phyloP scores from a whole-genome alignment of 108 stramenopile species.

The Nitzschia sp. region DNA sequence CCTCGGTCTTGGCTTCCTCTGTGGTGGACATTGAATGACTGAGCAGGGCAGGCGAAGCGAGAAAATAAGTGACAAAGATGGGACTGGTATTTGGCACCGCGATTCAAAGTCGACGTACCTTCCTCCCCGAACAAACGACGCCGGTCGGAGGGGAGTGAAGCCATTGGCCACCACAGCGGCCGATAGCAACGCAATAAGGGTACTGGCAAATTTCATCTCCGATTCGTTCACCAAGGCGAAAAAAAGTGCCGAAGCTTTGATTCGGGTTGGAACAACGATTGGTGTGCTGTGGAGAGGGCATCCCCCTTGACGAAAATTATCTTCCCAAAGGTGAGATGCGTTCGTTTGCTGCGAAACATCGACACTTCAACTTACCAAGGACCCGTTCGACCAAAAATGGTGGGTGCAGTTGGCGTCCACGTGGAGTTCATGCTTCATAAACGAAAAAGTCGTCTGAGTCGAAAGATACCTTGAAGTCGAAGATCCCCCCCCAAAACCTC shows the following conservation, averaged over 20 bases:
- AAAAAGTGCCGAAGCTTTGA: background rate
- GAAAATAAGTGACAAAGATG: background rate
- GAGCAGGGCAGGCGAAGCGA: background rate
- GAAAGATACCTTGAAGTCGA: conserved; percentile 5
- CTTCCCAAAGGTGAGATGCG: too few species aligned
- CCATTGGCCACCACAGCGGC: conserved; percentile 22
- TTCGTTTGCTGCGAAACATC: conserved; percentile 2
- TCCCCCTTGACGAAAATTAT: too few species aligned
- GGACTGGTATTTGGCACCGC: background rate
- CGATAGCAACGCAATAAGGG: conserved; percentile 9
- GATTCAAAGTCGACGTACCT: conserved; percentile 8
- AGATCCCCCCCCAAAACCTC: too few species aligned
- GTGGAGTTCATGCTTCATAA: conserved; percentile 8
- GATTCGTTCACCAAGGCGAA: background rate
- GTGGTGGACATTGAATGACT: conserved; percentile 28
- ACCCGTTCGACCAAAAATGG: conserved; percentile 10
- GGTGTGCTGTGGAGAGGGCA: too few species aligned
- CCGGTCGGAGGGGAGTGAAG: conserved; percentile 25
- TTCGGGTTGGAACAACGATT: background rate
- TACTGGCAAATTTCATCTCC: conserved; percentile 23
- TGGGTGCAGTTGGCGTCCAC: conserved; percentile 6
- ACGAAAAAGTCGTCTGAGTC: background rate
- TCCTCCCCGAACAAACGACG: conserved; percentile 25
- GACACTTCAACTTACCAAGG: conserved; percentile 17
- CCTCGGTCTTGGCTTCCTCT: conserved; percentile 36